Percentiles rank a stretch among this genome's conserved stretches.
These are phyloP conservation scores for Tetrapisispora phaffii DNA, from an alignment of 805 yeast species.

Conservation along the genomic window DNA sequence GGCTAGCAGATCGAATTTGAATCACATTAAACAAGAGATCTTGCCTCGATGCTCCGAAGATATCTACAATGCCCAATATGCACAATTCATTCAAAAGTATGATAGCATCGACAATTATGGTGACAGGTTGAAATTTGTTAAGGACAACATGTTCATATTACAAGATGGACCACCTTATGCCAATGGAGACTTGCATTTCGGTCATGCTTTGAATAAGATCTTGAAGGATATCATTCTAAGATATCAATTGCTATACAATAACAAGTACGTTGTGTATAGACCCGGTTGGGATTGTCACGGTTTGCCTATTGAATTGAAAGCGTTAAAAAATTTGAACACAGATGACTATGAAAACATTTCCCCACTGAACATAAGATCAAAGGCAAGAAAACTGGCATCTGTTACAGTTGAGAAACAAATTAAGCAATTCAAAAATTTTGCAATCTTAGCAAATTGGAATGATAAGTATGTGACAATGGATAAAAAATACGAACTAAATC, in stretches of 20 bases:
- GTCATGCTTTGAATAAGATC: slow-evolving; percentile 87
- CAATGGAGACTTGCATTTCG: slow-evolving; percentile 83
- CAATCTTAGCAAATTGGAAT: slow-evolving; percentile 75
- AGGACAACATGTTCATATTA: slow-evolving; percentile 45
- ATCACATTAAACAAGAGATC: slow-evolving; percentile 33
- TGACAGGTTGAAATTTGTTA: slow-evolving; percentile 15
- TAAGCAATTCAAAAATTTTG: slow-evolving; percentile 55
- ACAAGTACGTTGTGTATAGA: slow-evolving; percentile 54
- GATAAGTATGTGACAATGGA: slow-evolving; percentile 65
- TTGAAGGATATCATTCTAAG: slow-evolving; percentile 79
- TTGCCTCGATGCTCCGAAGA: slow-evolving; percentile 47
- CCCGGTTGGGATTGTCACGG: slow-evolving; percentile 99
- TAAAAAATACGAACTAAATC: slow-evolving; percentile 62
- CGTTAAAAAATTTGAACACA: slow-evolving; percentile 40
- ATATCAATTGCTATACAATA: slow-evolving; percentile 46
- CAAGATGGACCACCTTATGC: slow-evolving; percentile 99
- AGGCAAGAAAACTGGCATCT: slow-evolving; percentile 63
- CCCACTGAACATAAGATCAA: slow-evolving; percentile 45
- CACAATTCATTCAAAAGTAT: slow-evolving; percentile 12
- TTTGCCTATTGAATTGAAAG: slow-evolving; percentile 87
- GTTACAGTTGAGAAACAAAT: slow-evolving; percentile 56
- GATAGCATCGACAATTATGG: slow-evolving; percentile 13
- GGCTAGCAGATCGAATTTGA: slow-evolving; percentile 48
- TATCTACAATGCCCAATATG: slow-evolving; percentile 57
- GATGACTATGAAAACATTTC: slow-evolving; percentile 29